Conservation (phyloP, 805 yeast genomes). For the Spathaspora gorwiae region DNA sequence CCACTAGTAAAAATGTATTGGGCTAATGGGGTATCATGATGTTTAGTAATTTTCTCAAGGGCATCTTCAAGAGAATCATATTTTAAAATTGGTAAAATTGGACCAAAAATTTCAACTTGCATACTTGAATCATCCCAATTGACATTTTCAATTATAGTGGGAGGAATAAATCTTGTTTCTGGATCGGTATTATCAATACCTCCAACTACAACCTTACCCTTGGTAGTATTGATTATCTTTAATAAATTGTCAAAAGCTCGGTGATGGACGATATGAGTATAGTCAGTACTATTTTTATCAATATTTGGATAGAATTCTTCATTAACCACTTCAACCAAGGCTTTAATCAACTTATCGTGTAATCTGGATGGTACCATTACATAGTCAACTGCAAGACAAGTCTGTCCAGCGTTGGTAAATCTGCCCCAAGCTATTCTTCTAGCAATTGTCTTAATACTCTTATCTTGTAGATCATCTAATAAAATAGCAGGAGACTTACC, state of each 20-base stretch:
- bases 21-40: constrained; percentile 78
- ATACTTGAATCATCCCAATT: constrained; percentile 64
- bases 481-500: constrained; percentile 88
- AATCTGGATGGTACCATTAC: constrained; percentile 58
- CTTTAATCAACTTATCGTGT: constrained; percentile 47
- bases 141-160: constrained; percentile 68
- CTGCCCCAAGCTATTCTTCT: constrained; percentile 75
- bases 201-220: constrained; percentile 50
- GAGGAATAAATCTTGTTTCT: constrained; percentile 51
- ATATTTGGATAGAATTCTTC: constrained; percentile 42
- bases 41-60: constrained; percentile 36
- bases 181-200: constrained; percentile 35
- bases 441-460: constrained; percentile 42
- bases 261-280: constrained; percentile 58
- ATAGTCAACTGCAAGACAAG: constrained; percentile 89
- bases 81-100: constrained; percentile 69
- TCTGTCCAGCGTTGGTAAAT: constrained; percentile 80
- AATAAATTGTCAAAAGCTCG: constrained; percentile 47
- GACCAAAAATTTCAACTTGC: constrained; percentile 80
- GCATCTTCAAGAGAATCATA: constrained; percentile 44
- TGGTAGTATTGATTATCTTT: constrained; percentile 40
- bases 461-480: constrained; percentile 43
- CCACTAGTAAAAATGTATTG: constrained; percentile 58
- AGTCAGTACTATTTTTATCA: constrained; percentile 17
- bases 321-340: constrained; percentile 35